These are phyloP conservation scores for Wickerhamiella azymoides DNA, from an alignment of 805 yeast species.

Conservation along the genomic window DNA sequence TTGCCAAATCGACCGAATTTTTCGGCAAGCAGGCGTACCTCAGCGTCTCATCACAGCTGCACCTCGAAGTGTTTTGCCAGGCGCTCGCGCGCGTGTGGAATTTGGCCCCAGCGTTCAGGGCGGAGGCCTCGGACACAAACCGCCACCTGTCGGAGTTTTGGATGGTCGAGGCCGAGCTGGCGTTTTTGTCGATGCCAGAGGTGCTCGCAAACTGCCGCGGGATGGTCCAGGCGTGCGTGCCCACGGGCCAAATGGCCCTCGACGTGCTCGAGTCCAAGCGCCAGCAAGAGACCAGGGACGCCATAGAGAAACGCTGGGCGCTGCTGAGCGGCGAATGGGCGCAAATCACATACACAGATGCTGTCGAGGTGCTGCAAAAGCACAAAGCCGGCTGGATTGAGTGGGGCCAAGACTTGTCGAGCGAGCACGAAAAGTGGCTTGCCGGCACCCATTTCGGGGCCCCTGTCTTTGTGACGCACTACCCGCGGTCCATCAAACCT, in stretches of 20 bases:
- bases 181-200: constrained; percentile 44
- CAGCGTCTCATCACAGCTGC: constrained; percentile 87
- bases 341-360: constrained; percentile 60
- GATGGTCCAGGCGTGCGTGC: constrained; percentile 48
- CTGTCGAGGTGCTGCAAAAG: constrained; percentile 39
- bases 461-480: constrained; percentile 83
- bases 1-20: constrained; percentile 31
- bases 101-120: constrained; percentile 81
- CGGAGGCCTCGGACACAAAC: constrained; percentile 81
- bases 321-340: constrained; percentile 46
- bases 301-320: constrained; percentile 45
- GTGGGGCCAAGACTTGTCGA: constrained; percentile 63
- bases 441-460: constrained; percentile 46
- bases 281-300: constrained; percentile 25
- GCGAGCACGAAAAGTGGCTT: constrained; percentile 87
- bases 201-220: constrained; percentile 53
- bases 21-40: constrained; percentile 57
- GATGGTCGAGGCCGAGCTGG: constrained; percentile 92
- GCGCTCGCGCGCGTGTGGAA: constrained; percentile 79
- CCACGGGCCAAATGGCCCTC: constrained; percentile 15
- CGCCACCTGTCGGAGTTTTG: constrained; percentile 90
- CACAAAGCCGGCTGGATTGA: constrained; percentile 29
- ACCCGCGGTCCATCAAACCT: constrained; percentile 68
- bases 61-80: constrained; percentile 64
- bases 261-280: constrained; percentile 22